Conservation (phyloP, 1,284 basidiomycete genomes). For the Cutaneotrichosporon cyanovorans region DNA sequence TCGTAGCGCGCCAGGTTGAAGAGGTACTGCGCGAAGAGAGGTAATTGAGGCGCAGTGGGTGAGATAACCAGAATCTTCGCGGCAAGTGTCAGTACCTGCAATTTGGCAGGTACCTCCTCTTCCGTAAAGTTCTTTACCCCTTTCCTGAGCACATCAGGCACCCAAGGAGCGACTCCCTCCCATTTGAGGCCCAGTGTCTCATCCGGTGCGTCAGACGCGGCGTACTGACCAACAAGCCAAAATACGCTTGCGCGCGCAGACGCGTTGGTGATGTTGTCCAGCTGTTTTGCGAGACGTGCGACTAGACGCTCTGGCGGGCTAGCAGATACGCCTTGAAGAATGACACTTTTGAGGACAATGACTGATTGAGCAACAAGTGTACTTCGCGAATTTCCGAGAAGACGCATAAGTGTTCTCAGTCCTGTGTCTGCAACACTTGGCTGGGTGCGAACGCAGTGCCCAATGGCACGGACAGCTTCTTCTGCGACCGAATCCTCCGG, state of each 20-base stretch:
- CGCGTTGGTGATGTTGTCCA: constrained; percentile 70
- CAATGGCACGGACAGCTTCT: constrained; percentile 68
- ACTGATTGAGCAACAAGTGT: constrained; percentile 68
- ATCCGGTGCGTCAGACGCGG: constrained; percentile 36
- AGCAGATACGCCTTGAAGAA: constrained; percentile 50
- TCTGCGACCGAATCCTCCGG: constrained; percentile 61
- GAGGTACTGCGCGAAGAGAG: constrained; percentile 59
- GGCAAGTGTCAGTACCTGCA: constrained; percentile 72
- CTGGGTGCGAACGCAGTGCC: constrained; percentile 60
- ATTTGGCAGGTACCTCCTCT: constrained; percentile 60
- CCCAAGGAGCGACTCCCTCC: constrained; percentile 58
- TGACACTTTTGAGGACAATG: constrained; percentile 71
- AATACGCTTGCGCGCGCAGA: constrained; percentile 74
- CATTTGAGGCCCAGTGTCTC: constrained; percentile 29
- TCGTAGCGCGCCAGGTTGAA: constrained; percentile 83
- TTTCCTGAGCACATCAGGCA: constrained; percentile 74
- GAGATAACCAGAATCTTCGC: constrained; percentile 69
- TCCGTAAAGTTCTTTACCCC: constrained; percentile 61
- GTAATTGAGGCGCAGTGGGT: constrained; percentile 51
- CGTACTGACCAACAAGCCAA: constrained; percentile 85
- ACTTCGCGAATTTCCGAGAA: constrained; percentile 62
- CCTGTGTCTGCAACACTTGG: constrained; percentile 64
- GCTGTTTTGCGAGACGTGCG: constrained; percentile 60
- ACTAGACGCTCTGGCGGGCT: constrained; percentile 57
- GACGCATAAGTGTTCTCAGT: constrained; percentile 63